A percentile compares a stretch with the other conserved stretches of the same genome.
These are phyloP conservation scores for Conringia planisiliqua DNA, from an alignment of 345 rosid species.

Conservation along the genomic window DNA sequence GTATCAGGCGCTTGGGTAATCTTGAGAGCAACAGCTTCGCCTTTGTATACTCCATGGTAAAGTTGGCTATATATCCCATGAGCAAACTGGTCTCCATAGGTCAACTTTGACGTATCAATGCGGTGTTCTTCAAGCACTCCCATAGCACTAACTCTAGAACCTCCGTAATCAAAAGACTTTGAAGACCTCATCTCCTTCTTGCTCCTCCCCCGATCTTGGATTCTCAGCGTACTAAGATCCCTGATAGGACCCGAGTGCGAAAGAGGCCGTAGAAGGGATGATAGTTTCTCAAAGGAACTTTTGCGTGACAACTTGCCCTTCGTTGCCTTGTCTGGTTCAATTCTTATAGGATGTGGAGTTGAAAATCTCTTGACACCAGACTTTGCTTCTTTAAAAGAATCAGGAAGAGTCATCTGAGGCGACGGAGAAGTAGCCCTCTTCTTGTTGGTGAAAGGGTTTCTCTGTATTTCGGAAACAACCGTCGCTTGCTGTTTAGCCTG, in stretches of 20 bases:
- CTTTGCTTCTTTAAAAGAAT: slow-evolving; percentile 62
- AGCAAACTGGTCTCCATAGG: slow-evolving; percentile 64
- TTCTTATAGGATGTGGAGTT: slow-evolving; percentile 59
- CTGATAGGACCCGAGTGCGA: slow-evolving; percentile 47
- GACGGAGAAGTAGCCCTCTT: slow-evolving; percentile 67
- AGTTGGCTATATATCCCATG: slow-evolving; percentile 72
- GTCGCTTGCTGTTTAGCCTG: neutral
- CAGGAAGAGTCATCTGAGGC: slow-evolving; percentile 45
- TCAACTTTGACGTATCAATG: slow-evolving; percentile 58
- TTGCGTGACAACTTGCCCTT: slow-evolving; percentile 32
- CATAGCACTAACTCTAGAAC: slow-evolving; percentile 49
- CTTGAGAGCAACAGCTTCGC: slow-evolving; percentile 75
- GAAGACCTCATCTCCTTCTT: slow-evolving; percentile 62
- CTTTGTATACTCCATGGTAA: slow-evolving; percentile 68
- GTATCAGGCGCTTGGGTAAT: slow-evolving; percentile 54
- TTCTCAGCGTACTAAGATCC: slow-evolving; percentile 47
- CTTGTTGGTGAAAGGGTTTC: slow-evolving; percentile 35
- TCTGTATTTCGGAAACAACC: slow-evolving; percentile 28
- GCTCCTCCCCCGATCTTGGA: slow-evolving; percentile 40
- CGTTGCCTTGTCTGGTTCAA: slow-evolving; percentile 32
- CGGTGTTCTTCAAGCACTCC: slow-evolving; percentile 51
- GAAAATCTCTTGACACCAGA: slow-evolving; percentile 54
- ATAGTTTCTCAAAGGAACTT: slow-evolving; percentile 30
- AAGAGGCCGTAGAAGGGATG: slow-evolving; percentile 12
- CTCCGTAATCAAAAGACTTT: slow-evolving; percentile 66